Evolutionary conservation across 805 yeast genomes (phyloP).

Genomic region (Osmozyma mogii): DNA sequence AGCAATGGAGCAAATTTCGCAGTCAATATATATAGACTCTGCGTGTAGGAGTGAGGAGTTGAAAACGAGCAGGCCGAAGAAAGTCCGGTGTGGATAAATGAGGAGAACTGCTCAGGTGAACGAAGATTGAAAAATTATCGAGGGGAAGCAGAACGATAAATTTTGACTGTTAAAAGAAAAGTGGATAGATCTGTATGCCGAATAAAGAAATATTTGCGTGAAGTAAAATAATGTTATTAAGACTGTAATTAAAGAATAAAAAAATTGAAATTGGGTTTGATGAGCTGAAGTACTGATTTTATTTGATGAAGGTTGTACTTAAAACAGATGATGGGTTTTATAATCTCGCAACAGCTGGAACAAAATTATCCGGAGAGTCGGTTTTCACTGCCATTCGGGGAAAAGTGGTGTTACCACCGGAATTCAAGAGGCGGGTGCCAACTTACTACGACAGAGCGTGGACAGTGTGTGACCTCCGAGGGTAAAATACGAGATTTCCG

Average conservation of each 20-base stretch:
- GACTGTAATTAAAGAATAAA: too few relatives aligned
- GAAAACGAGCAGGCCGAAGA: slow-evolving; percentile 7
- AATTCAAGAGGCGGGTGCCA: not conserved
- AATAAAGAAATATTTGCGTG: too few relatives aligned
- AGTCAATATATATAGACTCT: slow-evolving; percentile 4
- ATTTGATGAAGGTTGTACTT: too few relatives aligned
- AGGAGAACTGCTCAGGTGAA: too few relatives aligned
- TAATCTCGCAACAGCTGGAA: not conserved
- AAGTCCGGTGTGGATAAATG: too few relatives aligned
- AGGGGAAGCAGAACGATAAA: slow-evolving; percentile 4
- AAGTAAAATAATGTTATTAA: too few relatives aligned
- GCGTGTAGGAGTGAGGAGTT: slow-evolving; percentile 11
- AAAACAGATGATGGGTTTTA: too few relatives aligned
- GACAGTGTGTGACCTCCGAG: not conserved
- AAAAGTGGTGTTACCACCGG: slow-evolving; percentile 7
- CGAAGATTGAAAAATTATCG: too few relatives aligned
- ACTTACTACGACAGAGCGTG: not conserved
- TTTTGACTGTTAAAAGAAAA: not conserved
- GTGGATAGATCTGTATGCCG: not conserved
- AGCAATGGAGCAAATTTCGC: slow-evolving; percentile 1
- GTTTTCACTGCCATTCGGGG: slow-evolving; percentile 7
- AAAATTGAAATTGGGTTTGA: too few relatives aligned
- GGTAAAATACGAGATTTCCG: slow-evolving; percentile 1
- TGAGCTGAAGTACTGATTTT: too few relatives aligned
- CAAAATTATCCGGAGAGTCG: slow-evolving; percentile 2